These are phyloP conservation scores for Fusarium protoensiforme DNA, from an alignment of 2,329 filamentous ascomycete genomes.

Conservation along the genomic window DNA sequence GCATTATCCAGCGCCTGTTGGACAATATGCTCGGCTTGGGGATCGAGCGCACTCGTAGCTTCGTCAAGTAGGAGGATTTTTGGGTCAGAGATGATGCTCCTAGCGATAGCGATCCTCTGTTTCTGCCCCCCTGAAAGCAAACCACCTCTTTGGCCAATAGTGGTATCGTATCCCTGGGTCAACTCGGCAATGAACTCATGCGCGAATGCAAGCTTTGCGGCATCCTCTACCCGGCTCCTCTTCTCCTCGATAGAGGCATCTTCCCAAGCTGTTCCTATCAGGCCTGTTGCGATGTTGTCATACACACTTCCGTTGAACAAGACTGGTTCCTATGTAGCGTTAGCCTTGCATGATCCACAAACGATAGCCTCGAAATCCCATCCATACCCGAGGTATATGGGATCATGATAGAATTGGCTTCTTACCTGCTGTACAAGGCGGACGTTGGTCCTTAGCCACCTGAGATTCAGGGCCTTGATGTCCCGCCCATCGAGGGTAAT, in stretches of 20 bases:
- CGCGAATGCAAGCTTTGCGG: constrained; percentile 58
- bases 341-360: not conserved
- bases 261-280: constrained; percentile 46
- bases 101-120: constrained; percentile 55
- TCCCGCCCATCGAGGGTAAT: constrained; percentile 48
- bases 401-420: no score
- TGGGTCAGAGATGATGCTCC: constrained; percentile 52
- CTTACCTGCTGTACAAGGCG: constrained; percentile 47
- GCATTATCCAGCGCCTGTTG: constrained; percentile 64
- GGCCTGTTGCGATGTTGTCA: constrained; percentile 62
- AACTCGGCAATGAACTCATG: constrained; percentile 59
- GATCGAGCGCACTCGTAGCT: constrained; percentile 67
- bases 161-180: constrained; percentile 64
- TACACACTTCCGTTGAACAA: constrained; percentile 56
- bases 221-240: constrained; percentile 54
- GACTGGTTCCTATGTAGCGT: constrained; percentile 44
- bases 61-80: constrained; percentile 73
- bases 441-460: constrained; percentile 48
- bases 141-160: constrained; percentile 69
- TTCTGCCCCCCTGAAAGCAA: constrained; percentile 67
- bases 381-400: not conserved
- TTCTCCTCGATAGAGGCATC: constrained; percentile 51
- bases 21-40: constrained; percentile 57
- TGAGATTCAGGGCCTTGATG: constrained; percentile 46
- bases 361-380: not conserved